These are phyloP conservation scores for Boletus speciosus DNA, from an alignment of 768 basidiomycete species.

Conservation along the genomic window DNA sequence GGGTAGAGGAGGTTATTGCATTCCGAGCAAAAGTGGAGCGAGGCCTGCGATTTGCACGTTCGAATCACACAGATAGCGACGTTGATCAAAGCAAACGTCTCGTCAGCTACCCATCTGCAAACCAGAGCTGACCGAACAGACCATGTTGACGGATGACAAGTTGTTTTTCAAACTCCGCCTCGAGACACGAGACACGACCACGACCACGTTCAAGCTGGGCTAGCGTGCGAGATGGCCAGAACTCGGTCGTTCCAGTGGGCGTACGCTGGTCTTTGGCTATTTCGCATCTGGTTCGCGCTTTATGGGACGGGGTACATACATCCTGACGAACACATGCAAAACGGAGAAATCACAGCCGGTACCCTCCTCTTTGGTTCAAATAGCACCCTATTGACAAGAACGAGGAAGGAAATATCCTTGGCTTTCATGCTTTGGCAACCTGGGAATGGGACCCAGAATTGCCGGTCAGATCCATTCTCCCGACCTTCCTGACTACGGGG, in stretches of 20 bases:
- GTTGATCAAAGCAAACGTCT: conserved; percentile 2
- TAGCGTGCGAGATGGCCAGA: conserved; percentile 8
- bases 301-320: conserved; percentile 38
- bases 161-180: conserved; percentile 29
- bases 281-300: conserved; percentile 31
- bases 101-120: conserved; percentile 14
- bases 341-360: conserved; percentile 39
- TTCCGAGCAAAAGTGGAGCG: conserved; percentile 88
- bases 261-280: conserved; percentile 26
- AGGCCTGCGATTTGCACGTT: conserved; percentile 47
- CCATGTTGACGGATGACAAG: conserved; percentile 23
- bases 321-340: conserved; percentile 42
- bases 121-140: conserved; percentile 18
- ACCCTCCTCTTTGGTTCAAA: conserved; percentile 3
- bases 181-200: too few relatives aligned
- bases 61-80: not conserved
- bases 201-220: not conserved
- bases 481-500: conserved; percentile 32
- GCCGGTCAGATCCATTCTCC: conserved; percentile 36
- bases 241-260: conserved; percentile 13
- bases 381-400: conserved; percentile 3
- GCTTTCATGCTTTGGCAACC: conserved; percentile 26
- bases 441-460: conserved; percentile 39
- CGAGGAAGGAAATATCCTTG: conserved; percentile 28
- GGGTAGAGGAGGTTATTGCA: conserved; percentile 96